Evolutionary conservation across 176 grass and related monocot species (phyloP), one percentile per base, ranked within the genome.

Genomic region (Echinochloa phyllopogon): DNA sequence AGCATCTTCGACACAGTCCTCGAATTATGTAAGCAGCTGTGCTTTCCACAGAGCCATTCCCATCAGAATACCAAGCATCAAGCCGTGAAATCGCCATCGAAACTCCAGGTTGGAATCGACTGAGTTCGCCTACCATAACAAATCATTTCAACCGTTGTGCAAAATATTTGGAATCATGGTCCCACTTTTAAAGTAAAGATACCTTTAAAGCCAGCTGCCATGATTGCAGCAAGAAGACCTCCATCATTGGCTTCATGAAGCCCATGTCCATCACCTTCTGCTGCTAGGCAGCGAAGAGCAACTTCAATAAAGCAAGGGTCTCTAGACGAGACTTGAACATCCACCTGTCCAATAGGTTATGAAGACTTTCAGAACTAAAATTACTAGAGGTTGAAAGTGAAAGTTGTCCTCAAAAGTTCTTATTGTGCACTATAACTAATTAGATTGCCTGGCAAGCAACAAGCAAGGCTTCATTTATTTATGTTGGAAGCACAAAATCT

Each of bases 181-280:
- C 39, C 17, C 8, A 33, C 29, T 62, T 69, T 47, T 20, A 27
- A 78, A 81, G 4, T 63, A 6, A 60, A 41, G 20, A 62, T 76
- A 98, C 96, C 96, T 95, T 98, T 95, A 66, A 95, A 98, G 47
- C 96, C 96, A 87, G 91, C 93, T 0, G 93, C 91, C 77, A 95
- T 93, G 52, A 95, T 79, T 78, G 89, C 88, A 63, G 96, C 89
- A 77, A 98, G 93, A 84, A 98, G 83, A 75, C 96, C 96, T 84
- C 96, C 96, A 81, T 98, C 89, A 67, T 92, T 95, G 58, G 77
- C 80, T 90, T 94, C 93, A 90, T 98, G 93, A 82, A 90, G 66
- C 55, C 93, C 93, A 87, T 89, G 74, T 25, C 93, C 96, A 86
- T 98, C 96, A 76, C 91, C 93, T 82, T 88, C 80, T 74, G 78